Evolutionary conservation across 1,139 yeast genomes (phyloP).

Genomic region (Kodamaea fungicola): DNA sequence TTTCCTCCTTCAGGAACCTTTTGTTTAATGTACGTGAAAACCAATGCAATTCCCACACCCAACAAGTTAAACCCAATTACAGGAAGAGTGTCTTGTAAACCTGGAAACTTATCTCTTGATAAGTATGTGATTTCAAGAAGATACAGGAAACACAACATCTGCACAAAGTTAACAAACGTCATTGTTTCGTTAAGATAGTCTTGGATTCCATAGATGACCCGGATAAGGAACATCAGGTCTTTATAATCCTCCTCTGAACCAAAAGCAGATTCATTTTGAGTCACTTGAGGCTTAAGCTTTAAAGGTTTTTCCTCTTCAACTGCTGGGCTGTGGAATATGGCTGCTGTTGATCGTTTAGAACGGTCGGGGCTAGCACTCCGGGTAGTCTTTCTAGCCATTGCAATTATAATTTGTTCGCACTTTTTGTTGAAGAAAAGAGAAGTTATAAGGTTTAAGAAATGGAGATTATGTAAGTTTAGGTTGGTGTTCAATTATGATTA

Average conservation of each 20-base stretch:
- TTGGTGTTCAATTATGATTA: too few relatives aligned
- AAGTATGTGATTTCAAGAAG: constrained; percentile 30
- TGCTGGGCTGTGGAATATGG: constrained; percentile 4
- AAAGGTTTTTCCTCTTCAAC: neutral
- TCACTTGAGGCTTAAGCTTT: neutral
- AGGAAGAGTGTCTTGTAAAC: constrained; percentile 18
- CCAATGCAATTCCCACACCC: constrained; percentile 31
- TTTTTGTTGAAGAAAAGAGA: too few relatives aligned
- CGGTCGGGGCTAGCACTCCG: neutral
- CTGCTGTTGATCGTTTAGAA: constrained; percentile 10
- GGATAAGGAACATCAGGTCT: constrained; percentile 9
- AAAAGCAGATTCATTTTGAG: too few relatives aligned
- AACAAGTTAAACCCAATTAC: constrained; percentile 32
- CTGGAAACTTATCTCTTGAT: constrained; percentile 15
- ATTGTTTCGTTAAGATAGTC: constrained; percentile 39
- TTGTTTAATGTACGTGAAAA: constrained; percentile 24
- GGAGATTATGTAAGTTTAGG: too few relatives aligned
- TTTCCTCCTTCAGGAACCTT: constrained; percentile 13
- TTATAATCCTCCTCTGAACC: constrained; percentile 9
- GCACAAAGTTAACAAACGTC: constrained; percentile 30
- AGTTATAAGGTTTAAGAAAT: too few relatives aligned
- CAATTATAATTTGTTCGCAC: too few relatives aligned
- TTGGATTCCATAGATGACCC: constrained; percentile 28
- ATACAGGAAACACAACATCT: constrained; percentile 30
- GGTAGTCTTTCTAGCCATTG: constrained; percentile 1